Base-by-base conservation (phyloP, 2,329 filamentous ascomycete genomes). In the Colletotrichum ledebouriae region DNA sequence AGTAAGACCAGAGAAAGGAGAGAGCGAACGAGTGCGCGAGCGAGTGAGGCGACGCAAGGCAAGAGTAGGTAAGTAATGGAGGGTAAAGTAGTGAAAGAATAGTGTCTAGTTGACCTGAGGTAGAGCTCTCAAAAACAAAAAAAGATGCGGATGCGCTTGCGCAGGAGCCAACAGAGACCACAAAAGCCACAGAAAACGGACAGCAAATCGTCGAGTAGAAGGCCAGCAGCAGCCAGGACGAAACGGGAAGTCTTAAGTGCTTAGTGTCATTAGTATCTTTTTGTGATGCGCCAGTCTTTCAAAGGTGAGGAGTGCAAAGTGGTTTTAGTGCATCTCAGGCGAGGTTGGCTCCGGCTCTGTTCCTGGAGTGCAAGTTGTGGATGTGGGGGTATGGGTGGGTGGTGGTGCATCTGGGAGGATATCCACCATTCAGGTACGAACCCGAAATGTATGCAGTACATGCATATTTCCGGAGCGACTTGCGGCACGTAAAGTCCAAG, bases 371-470 rank as follows among this genome's bases (percentile, higher is more conserved):
- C 49, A 46, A 20, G 34, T 46, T 20, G n/a, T 33, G 37, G 22
- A 22, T 22, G 22, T 22, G 4, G 22, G 22, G 3, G 22, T 22
- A 4, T 3, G 22, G 3, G 22, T 22, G 25, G 25, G 25, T 25
- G 60, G 39, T 53, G 53, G 46, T 53, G 49, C 39, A 55, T 55
- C 47, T 33, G 37, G 37, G 25, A 58, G 53, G 59, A 67, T 63
- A 63, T 63, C 64, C 59, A 63, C 64, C 64, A 63, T 57, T 67
- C 64, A 67, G 64, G 64, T 67, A 67, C 64, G 39, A 67, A 53
- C 20, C 44, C 20, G 25, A 20, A 39, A 42, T 55, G 59, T 57
- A 52, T 11, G 20, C 17, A 53, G 50, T 62, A 67, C 44, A 52
- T 63, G 64, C 59, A 64, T 42, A 46, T 60, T 39, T 17, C 57